These are phyloP conservation scores for Wickerhamomyces xylosicus DNA, from an alignment of 805 yeast genomes.

Conservation along the genomic window DNA sequence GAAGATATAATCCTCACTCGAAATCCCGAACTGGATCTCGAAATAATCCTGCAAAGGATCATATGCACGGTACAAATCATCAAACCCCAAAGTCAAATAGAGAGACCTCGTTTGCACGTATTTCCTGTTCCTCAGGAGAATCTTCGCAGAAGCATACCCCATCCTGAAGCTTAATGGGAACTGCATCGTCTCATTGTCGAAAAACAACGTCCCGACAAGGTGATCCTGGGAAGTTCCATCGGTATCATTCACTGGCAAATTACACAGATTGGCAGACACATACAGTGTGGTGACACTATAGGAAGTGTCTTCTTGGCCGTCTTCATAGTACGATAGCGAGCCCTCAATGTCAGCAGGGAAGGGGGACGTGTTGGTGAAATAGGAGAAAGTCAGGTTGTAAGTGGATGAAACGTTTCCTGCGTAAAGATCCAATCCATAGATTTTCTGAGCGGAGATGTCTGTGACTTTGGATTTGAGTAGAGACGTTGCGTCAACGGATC, in stretches of 20 bases:
- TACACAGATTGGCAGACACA: background rate
- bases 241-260: background rate
- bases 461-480: too few species aligned
- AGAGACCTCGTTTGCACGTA: background rate
- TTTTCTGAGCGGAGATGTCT: background rate
- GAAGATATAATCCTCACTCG: background rate
- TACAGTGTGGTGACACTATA: background rate
- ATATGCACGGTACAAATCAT: background rate
- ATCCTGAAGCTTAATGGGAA: background rate
- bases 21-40: background rate
- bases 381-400: background rate
- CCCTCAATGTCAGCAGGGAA: background rate
- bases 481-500: too few species aligned
- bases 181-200: slow-evolving; percentile 20
- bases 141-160: background rate
- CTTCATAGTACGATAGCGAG: background rate
- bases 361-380: background rate
- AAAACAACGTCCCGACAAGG: background rate
- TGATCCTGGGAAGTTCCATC: slow-evolving; percentile 3
- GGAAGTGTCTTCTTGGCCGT: background rate
- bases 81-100: background rate
- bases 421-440: background rate
- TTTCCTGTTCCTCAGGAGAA: background rate
- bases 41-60: background rate
- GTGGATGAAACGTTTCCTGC: background rate